These are phyloP conservation scores for Boehmeria nivea DNA, from an alignment of 306 rosid species.

Conservation along the genomic window DNA sequence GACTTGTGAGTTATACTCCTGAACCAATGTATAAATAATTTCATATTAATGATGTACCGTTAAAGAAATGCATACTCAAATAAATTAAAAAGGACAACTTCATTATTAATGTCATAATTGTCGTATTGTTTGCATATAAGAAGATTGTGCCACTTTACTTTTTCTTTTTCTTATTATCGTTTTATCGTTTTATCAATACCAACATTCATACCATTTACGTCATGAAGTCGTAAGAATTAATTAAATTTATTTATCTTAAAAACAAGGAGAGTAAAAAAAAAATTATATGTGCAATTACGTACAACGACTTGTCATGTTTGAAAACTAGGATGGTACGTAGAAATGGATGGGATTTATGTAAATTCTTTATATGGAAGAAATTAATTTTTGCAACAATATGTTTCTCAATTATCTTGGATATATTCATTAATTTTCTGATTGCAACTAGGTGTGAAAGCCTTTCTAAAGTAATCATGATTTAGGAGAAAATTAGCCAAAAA, in stretches of 20 bases:
- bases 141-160: constrained; percentile 37
- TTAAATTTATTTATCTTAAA: too few species aligned
- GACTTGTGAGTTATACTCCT: too few species aligned
- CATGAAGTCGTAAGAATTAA: too few species aligned
- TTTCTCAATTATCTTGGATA: constrained; percentile 29
- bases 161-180: constrained; percentile 21
- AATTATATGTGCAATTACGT: background rate
- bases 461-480: constrained; percentile 49
- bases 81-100: constrained; percentile 32
- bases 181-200: background rate
- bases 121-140: constrained; percentile 22
- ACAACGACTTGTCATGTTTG: background rate
- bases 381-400: constrained; percentile 4
- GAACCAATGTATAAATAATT: background rate
- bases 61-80: constrained; percentile 27
- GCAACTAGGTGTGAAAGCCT: too few species aligned
- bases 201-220: constrained; percentile 3
- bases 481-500: constrained; percentile 36
- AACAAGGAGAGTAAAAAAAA: background rate
- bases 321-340: background rate
- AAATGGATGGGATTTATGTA: too few species aligned
- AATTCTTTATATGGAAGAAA: constrained; percentile 33
- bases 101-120: constrained; percentile 41
- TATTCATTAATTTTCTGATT: too few species aligned
- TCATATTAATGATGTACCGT: constrained; percentile 2